These are phyloP conservation scores for Globisporangium perplexum DNA, from an alignment of 352 stramenopile species.

Conservation along the genomic window DNA sequence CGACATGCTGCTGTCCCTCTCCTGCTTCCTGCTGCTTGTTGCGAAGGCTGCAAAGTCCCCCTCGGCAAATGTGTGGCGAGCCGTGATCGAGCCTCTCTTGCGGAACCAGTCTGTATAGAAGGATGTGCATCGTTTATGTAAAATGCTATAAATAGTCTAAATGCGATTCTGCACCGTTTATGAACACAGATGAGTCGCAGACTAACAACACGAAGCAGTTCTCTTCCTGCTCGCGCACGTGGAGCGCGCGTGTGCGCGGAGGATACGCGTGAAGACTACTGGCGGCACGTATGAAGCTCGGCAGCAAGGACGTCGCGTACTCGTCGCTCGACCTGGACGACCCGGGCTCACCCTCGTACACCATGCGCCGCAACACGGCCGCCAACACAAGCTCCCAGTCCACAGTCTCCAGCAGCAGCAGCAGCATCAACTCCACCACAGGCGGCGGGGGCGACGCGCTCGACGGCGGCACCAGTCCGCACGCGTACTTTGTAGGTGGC, in stretches of 20 bases:
- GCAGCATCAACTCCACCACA: slow-evolving; percentile 13
- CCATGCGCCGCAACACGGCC: slow-evolving; percentile 24
- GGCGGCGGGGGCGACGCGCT: slow-evolving; percentile 7
- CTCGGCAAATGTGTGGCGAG: neutral
- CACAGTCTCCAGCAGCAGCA: slow-evolving; percentile 22
- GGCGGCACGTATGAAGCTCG: slow-evolving; percentile 43
- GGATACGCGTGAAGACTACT: neutral
- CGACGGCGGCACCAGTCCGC: neutral
- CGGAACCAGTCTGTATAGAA: too few species aligned
- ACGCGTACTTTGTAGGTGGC: neutral
- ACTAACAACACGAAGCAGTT: too few species aligned
- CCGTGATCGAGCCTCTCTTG: too few species aligned
- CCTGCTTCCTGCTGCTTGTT: neutral
- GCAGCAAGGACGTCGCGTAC: slow-evolving; percentile 72
- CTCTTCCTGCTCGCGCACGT: too few species aligned
- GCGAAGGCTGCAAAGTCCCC: neutral
- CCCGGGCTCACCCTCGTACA: slow-evolving; percentile 21
- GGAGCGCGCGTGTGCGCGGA: too few species aligned
- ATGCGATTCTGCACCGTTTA: too few species aligned
- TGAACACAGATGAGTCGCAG: too few species aligned
- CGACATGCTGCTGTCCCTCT: slow-evolving; percentile 41
- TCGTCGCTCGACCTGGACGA: slow-evolving; percentile 70
- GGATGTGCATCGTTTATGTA: too few species aligned
- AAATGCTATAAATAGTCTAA: too few species aligned
- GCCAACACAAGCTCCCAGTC: slow-evolving; percentile 33